Evolutionary conservation across 768 basidiomycete species (phyloP).

Genomic region (Suillus luteus): DNA sequence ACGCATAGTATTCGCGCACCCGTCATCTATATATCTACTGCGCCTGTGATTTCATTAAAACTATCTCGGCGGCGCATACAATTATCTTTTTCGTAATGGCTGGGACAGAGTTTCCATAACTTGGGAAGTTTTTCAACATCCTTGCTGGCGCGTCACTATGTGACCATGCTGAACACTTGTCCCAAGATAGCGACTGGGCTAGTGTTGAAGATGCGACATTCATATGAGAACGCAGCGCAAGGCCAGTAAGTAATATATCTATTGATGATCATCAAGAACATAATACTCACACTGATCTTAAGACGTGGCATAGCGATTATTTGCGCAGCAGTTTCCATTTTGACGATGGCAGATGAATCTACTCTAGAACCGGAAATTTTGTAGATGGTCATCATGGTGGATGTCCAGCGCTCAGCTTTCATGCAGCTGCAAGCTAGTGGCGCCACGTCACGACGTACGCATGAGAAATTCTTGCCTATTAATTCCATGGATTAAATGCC

Average conservation of each 20-base stretch:
- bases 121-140: background rate
- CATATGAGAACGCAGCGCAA: background rate
- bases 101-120: background rate
- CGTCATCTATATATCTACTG: background rate
- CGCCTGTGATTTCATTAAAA: background rate
- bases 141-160: background rate
- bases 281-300: background rate
- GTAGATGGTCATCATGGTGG: background rate
- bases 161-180: background rate
- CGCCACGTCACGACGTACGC: background rate
- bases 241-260: background rate
- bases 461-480: background rate
- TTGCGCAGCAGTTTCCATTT: background rate
- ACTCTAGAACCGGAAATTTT: background rate
- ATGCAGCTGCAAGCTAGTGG: background rate
- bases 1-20: background rate
- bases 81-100: background rate
- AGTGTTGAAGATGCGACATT: background rate
- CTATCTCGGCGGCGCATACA: background rate
- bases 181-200: background rate
- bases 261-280: background rate
- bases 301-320: conserved; percentile 1
- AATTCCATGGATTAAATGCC: background rate
- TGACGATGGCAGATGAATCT: background rate
- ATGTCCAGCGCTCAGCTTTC: background rate